These are phyloP conservation scores for Globisporangium polare DNA, from an alignment of 352 stramenopile genomes.

Conservation along the genomic window DNA sequence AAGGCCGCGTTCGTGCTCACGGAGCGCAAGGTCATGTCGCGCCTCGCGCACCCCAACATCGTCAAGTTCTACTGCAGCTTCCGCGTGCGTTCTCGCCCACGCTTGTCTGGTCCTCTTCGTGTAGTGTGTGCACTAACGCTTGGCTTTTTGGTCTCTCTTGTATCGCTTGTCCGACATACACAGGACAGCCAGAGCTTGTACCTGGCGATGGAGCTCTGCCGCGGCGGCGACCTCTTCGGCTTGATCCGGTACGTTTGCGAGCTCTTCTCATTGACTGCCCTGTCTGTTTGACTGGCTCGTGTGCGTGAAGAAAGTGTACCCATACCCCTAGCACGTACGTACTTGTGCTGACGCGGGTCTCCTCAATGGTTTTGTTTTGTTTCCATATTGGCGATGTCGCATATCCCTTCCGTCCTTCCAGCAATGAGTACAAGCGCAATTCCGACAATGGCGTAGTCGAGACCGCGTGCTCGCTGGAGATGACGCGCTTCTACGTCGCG, in stretches of 20 bases:
- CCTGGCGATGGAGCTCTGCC: slow-evolving; percentile 85
- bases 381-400: slow-evolving; percentile 7
- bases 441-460: slow-evolving; percentile 48
- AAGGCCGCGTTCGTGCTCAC: slow-evolving; percentile 90
- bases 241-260: slow-evolving; percentile 60
- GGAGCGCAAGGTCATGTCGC: slow-evolving; percentile 89
- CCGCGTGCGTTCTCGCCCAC: slow-evolving; percentile 31
- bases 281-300: neutral
- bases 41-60: slow-evolving; percentile 83
- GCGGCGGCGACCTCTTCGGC: slow-evolving; percentile 72
- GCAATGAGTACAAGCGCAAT: slow-evolving; percentile 53
- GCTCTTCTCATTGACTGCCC: neutral
- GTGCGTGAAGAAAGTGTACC: slow-evolving; percentile 6
- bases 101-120: neutral
- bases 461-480: slow-evolving; percentile 56
- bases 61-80: slow-evolving; percentile 90
- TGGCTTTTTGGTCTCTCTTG: slow-evolving; percentile 4
- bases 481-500: slow-evolving; percentile 91
- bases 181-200: slow-evolving; percentile 87
- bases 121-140: neutral
- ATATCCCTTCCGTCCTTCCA: slow-evolving; percentile 9
- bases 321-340: neutral
- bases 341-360: neutral
- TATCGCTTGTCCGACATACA: slow-evolving; percentile 5
- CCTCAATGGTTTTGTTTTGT: neutral